A percentile compares a stretch with the other conserved stretches of the same genome.
Conservation (phyloP, 2,329 filamentous ascomycete genomes). For the Orbilia javanica region DNA sequence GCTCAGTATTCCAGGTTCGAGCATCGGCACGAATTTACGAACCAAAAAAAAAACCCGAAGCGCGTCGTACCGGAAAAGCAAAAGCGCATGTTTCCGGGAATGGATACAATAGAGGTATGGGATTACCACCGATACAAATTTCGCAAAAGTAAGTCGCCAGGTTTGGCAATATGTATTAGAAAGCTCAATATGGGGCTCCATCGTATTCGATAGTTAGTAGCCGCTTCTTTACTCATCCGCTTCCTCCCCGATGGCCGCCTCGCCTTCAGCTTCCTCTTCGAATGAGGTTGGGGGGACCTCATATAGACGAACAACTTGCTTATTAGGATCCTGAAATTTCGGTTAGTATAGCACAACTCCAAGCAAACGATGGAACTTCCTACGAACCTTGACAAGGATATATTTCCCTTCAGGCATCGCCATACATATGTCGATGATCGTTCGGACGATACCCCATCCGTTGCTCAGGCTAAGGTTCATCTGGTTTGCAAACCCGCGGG, state of each 20-base stretch:
- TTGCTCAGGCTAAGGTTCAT: slow-evolving; percentile 98
- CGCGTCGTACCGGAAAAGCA: slow-evolving; percentile 42
- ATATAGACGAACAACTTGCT: slow-evolving; percentile 92
- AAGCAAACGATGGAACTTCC: not conserved
- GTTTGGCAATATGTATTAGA: not conserved
- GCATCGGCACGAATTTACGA: not conserved
- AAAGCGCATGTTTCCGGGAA: not conserved
- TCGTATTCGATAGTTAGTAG: slow-evolving; percentile 7
- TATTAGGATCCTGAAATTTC: slow-evolving; percentile 90
- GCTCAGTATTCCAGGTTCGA: not conserved
- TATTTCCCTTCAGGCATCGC: slow-evolving; percentile 84
- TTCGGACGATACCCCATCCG: slow-evolving; percentile 98
- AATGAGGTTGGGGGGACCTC: slow-evolving; percentile 88
- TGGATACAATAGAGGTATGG: slow-evolving; percentile 4
- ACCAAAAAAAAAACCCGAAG: slow-evolving; percentile 27
- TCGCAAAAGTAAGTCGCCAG: not conserved
- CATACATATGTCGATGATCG: slow-evolving; percentile 93
- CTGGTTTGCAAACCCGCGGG: slow-evolving; percentile 93
- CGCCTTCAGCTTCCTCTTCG: slow-evolving; percentile 87
- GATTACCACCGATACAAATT: slow-evolving; percentile 17
- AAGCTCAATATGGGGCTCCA: slow-evolving; percentile 33
- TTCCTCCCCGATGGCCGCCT: slow-evolving; percentile 70
- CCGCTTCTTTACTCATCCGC: slow-evolving; percentile 68
- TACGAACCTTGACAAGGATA: slow-evolving; percentile 73
- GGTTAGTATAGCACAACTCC: slow-evolving; percentile 27